Conservation (phyloP, 2,329 filamentous ascomycete genomes). For the Aureobasidium zeae region DNA sequence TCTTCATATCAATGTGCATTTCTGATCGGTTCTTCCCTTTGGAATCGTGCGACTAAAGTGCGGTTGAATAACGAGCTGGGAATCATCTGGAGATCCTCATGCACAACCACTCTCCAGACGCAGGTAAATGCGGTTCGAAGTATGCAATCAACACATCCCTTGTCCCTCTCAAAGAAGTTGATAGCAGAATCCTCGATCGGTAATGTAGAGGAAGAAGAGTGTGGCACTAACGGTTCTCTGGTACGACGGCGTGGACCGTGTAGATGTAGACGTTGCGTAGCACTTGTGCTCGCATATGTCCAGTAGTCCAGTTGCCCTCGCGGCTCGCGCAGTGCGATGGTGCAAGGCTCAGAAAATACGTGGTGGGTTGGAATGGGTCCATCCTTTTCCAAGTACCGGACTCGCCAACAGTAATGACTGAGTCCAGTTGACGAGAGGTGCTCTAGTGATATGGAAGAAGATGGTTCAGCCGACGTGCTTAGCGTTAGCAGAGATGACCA, state of each 20-base stretch:
- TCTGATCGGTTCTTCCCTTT: too few relatives aligned
- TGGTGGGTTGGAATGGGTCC: neutral
- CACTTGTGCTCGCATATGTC: conserved; percentile 4
- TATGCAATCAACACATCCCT: too few relatives aligned
- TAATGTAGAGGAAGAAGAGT: too few relatives aligned
- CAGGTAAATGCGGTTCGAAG: too few relatives aligned
- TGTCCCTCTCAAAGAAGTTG: too few relatives aligned
- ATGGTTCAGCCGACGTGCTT: neutral
- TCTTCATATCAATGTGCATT: too few relatives aligned
- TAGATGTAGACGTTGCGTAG: conserved; percentile 1
- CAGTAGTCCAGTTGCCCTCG: neutral
- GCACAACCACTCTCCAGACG: too few relatives aligned
- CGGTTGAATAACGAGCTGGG: too few relatives aligned
- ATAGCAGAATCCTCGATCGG: too few relatives aligned
- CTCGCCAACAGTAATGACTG: neutral
- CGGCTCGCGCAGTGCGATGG: conserved; percentile 4
- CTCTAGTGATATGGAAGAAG: neutral
- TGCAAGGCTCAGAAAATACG: neutral
- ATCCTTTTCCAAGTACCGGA: neutral
- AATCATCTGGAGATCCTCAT: too few relatives aligned
- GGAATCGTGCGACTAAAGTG: too few relatives aligned
- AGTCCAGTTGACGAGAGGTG: neutral
- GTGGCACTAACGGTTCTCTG: conserved; percentile 2
- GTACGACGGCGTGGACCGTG: conserved; percentile 1
- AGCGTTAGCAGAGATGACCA: neutral